These are phyloP conservation scores for Deuterostichococcus epilithicus DNA, from an alignment of 139 green algal genomes.

Conservation along the genomic window DNA sequence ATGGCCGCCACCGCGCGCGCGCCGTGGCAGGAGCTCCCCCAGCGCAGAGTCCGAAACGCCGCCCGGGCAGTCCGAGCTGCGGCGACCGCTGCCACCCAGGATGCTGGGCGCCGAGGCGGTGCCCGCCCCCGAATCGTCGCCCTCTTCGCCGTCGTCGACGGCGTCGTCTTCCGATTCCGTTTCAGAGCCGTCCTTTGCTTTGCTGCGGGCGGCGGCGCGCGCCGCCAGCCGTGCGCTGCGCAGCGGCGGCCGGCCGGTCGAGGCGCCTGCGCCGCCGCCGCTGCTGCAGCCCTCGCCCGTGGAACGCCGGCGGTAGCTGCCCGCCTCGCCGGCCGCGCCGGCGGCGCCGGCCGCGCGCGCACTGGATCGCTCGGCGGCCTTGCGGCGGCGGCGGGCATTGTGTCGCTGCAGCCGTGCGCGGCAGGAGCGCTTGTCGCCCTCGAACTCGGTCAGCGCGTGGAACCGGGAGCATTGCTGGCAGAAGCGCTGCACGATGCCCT, in stretches of 20 bases:
- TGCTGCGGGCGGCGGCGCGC: too few species aligned
- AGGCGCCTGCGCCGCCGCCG: too few species aligned
- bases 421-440: slow-evolving; percentile 39
- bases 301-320: background rate
- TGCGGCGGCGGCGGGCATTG: slow-evolving; percentile 43
- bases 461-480: slow-evolving; percentile 40
- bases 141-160: background rate
- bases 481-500: slow-evolving; percentile 26
- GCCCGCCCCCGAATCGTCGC: too few species aligned
- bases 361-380: background rate
- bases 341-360: too few species aligned
- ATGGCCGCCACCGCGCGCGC: too few species aligned
- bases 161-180: background rate
- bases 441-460: slow-evolving; percentile 32
- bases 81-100: background rate
- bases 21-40: too few species aligned
- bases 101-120: background rate
- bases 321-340: too few species aligned
- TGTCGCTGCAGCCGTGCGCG: slow-evolving; percentile 43
- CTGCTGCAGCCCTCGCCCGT: background rate
- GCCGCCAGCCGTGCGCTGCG: background rate
- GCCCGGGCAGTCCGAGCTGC: too few species aligned
- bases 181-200: too few species aligned
- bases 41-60: too few species aligned
- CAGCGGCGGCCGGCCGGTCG: background rate